phyloP scores from a whole-genome alignment of 345 rosid genomes.

The Fremontodendron californicum region DNA sequence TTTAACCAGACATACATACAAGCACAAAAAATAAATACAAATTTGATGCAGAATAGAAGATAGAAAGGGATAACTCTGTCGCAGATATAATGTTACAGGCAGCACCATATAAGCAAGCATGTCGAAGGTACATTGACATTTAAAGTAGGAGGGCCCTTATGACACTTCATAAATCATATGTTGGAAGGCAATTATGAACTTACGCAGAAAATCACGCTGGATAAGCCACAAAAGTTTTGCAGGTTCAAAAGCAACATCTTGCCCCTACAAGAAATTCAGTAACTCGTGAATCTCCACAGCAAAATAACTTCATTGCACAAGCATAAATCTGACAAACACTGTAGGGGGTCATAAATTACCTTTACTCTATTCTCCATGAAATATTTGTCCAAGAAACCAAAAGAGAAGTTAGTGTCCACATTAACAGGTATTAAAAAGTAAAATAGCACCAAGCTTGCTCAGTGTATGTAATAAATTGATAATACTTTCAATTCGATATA shows the following conservation, averaged over 20 bases:
- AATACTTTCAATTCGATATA: constrained; percentile 13
- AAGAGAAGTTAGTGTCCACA: constrained; percentile 40
- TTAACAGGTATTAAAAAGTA: not conserved
- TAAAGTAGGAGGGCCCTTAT: constrained; percentile 5
- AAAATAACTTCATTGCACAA: constrained; percentile 12
- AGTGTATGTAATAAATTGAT: not conserved
- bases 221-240: constrained; percentile 98
- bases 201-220: constrained; percentile 99
- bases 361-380: constrained; percentile 65
- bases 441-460: not conserved
- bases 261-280: constrained; percentile 56
- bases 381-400: constrained; percentile 31
- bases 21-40: not conserved
- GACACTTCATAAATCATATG: not conserved
- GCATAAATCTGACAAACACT: too few species aligned
- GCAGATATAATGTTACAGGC: not conserved
- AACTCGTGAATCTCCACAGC: constrained; percentile 19
- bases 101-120: not conserved
- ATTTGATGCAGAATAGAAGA: not conserved
- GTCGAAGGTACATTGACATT: not conserved
- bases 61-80: not conserved
- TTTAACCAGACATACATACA: constrained; percentile 1
- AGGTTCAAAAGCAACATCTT: constrained; percentile 96
- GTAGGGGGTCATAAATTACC: constrained; percentile 48
- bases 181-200: constrained; percentile 28